phyloP scores from a whole-genome alignment of 2,329 filamentous ascomycete species.

The Graphiopsis chlorocephala region DNA sequence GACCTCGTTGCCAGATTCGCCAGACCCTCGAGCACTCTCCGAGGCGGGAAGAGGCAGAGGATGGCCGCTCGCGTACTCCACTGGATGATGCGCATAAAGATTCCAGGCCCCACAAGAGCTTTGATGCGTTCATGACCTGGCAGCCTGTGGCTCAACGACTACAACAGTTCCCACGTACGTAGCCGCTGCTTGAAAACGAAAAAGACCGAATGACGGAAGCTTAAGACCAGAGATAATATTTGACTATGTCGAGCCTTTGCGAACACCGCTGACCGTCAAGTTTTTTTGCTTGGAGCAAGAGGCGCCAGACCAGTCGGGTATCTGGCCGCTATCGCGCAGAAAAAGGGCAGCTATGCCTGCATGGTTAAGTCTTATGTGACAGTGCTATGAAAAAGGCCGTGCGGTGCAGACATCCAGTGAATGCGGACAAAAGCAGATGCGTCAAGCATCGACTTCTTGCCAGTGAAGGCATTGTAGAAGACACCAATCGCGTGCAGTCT shows the following conservation, averaged over 20 bases:
- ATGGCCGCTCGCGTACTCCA: not conserved
- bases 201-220: not conserved
- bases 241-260: not conserved
- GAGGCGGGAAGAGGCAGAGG: not conserved
- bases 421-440: not conserved
- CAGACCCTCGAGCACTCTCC: not conserved
- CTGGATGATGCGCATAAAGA: slow-evolving; percentile 1
- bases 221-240: not conserved
- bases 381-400: not conserved
- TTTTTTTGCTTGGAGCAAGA: not conserved
- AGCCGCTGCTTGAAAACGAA: not conserved
- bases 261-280: not conserved
- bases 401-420: not conserved
- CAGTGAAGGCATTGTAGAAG: not conserved
- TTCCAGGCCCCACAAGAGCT: slow-evolving; percentile 8
- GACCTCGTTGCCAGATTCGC: not conserved
- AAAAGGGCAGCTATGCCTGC: not conserved
- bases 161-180: not conserved
- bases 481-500: not conserved
- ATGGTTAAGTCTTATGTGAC: not conserved
- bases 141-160: not conserved
- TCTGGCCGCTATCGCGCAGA: not conserved
- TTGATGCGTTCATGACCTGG: slow-evolving; percentile 2
- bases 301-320: not conserved
- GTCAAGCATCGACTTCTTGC: not conserved